Evolutionary conservation across 495 filamentous ascomycete genomes (phyloP), one percentile per base, ranked within the genome.

Genomic region (Hypoxylon intermedium): DNA sequence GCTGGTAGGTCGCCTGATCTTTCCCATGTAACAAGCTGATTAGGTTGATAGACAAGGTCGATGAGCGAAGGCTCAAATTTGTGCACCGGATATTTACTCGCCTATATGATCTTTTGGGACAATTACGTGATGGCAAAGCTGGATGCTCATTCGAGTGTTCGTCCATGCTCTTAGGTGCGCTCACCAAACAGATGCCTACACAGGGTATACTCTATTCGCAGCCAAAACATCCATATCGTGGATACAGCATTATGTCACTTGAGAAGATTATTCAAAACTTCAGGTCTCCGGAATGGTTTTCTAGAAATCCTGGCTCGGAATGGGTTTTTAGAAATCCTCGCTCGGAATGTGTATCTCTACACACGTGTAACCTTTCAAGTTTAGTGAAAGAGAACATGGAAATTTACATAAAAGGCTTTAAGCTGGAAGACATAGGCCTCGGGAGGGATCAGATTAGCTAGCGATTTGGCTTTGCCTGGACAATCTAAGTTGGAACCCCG

Each of bases 131-230:
- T 26, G 38, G 38, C 3, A n/a, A 3, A 2, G 18, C 19, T 19
- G 55, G 55, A 36, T 58, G 55, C 46, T 18, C 18, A 28, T 45
- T 44, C 16, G 19, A 43, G 5, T 58, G 55, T 34, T 43, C 55
- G 12, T 34, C 46, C 2, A 45, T 58, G 19, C 9, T 51, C 11
- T 28, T 58, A 4, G 55, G 55, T 7, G 36, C 45, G 1, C 46
- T 58, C 18, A 58, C 28, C n/a, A 44, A 19, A 11, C 55, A 51
- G 2, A 44, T 58, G 37, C 26, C 44, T n/a, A 3, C 9, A 9
- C 0, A 16, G 9, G 30, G 44, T 0, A 16, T 58, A n/a, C 23
- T 40, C 2, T 4, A 34, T 23, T 5, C 16, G 19, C 2, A 30
- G 16, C 55, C 9, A 30, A 19, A 45, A 28, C 4, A 26, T 24